A percentile compares a stretch with the other conserved stretches of the same genome.
Conservation (phyloP, 306 rosid genomes). For the Quercus bicolor region DNA sequence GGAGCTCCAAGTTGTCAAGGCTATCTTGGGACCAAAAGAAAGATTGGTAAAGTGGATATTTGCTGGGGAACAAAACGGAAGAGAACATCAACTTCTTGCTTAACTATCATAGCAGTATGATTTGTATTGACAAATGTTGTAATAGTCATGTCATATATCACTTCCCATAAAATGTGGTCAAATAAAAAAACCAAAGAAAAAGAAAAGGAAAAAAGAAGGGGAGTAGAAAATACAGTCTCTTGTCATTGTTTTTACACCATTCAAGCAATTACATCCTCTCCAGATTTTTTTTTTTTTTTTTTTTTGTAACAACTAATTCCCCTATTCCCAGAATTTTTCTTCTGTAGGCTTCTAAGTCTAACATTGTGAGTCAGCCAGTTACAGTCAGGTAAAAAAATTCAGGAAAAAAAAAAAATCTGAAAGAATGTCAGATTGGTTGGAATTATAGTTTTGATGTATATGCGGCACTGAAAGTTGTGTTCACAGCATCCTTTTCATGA, state of each 20-base stretch:
- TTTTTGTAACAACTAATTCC: neutral
- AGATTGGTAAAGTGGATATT: slow-evolving; percentile 42
- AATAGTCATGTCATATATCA: neutral
- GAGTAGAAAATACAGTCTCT: neutral
- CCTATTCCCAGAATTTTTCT: neutral
- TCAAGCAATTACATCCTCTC: neutral
- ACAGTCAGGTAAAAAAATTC: neutral
- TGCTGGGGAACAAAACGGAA: slow-evolving; percentile 83
- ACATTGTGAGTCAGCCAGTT: neutral
- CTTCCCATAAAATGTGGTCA: slow-evolving; percentile 13
- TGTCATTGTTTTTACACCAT: neutral
- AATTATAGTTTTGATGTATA: neutral
- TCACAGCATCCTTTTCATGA: neutral
- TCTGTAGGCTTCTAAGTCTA: neutral
- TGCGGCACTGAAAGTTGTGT: neutral
- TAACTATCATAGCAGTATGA: slow-evolving; percentile 29
- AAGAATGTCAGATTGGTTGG: neutral
- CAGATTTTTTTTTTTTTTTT: neutral
- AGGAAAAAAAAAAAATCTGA: neutral
- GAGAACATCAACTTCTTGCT: slow-evolving; percentile 52
- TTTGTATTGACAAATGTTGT: slow-evolving; percentile 13
- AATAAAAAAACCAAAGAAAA: neutral
- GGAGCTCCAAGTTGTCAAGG: slow-evolving; percentile 84
- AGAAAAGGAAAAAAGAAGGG: neutral
- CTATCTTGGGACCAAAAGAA: slow-evolving; percentile 78